These are phyloP conservation scores for Chrysoporthe puriensis DNA, from an alignment of 2,329 filamentous ascomycete genomes.

Conservation along the genomic window DNA sequence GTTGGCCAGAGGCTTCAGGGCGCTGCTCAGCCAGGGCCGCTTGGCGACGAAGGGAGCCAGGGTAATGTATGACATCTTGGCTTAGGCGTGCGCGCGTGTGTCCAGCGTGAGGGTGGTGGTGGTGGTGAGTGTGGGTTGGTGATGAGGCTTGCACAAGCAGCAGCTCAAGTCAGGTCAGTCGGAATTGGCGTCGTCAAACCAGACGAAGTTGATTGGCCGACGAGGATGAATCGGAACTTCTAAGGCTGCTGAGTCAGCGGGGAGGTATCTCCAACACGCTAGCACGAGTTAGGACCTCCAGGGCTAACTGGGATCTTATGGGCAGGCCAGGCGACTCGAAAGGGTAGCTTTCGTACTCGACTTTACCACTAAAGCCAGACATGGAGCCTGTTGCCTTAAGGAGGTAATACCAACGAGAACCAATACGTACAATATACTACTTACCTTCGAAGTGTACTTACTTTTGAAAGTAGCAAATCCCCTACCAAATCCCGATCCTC, in stretches of 20 bases:
- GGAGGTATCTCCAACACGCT: not conserved
- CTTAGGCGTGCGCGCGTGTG: constrained; percentile 33
- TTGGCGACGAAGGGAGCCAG: constrained; percentile 77
- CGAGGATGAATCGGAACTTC: constrained; percentile 15
- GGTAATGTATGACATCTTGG: constrained; percentile 70
- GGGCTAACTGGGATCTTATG: not conserved
- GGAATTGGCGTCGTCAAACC: constrained; percentile 13
- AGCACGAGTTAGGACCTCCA: too few species aligned
- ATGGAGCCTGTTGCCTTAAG: too few species aligned
- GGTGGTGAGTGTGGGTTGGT: constrained; percentile 30
- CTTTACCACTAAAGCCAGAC: too few species aligned
- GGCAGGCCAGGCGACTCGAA: too few species aligned
- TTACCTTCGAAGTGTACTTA: too few species aligned
- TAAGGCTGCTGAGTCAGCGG: constrained; percentile 6
- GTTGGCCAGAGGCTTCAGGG: constrained; percentile 79
- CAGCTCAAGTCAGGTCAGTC: constrained; percentile 15
- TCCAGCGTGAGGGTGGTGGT: constrained; percentile 30
- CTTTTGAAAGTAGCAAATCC: too few species aligned
- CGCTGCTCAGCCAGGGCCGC: constrained; percentile 82
- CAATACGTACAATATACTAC: too few species aligned
- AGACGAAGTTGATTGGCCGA: constrained; percentile 2
- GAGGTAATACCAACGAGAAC: too few species aligned
- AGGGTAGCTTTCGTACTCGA: too few species aligned
- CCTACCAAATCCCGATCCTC: too few species aligned
- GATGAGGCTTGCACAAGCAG: constrained; percentile 9